Evolutionary conservation across 306 rosid species (phyloP), one percentile per base, ranked within the genome.

Genomic region (Vigna radiata): DNA sequence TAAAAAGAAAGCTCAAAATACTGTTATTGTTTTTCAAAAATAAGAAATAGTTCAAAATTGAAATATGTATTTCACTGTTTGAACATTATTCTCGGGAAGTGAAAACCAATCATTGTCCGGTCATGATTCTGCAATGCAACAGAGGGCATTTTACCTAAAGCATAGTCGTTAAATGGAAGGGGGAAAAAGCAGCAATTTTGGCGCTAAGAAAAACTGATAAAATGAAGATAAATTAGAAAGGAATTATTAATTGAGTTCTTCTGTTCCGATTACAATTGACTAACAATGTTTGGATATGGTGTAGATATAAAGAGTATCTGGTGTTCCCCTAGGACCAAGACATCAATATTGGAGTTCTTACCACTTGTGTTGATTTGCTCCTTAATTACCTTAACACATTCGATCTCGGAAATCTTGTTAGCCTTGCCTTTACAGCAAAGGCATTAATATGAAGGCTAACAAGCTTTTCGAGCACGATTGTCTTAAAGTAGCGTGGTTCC

Each of bases 391-490:
- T 8, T 23, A 25, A 48, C 0, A 25, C 13, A 14, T 54, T 47
- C 9, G 15, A 47, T 27, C 56, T 68, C 23, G 56, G 41, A 68
- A 7, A 68, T 68, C 73, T 68, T 68, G 43, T 46, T 25, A 68
- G 44, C 27, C 56, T 46, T 68, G 13, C 25, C 25, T 67, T 44
- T 27, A 43, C 39, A 6, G 36, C 2, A 12, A 2, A 25, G 3
- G 16, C 3, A 11, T 21, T 7, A 23, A 12, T 14, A 11, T 5
- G 1, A 11, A 56, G 15, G n/a, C 63, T 56, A 56, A 21, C 10
- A 58, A 25, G 64, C 27, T 58, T 56, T 58, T 6, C 37, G 17
- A 12, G 8, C 6, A 58, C n/a, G 1, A 58, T 4, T 58, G 36
- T 21, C 17, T 56, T 56, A 25, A 56, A n/a, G 37, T 56, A 29